Base-by-base conservation (phyloP, 192 early-diverging fungal species). In the Pilobolus umbonatus region DNA sequence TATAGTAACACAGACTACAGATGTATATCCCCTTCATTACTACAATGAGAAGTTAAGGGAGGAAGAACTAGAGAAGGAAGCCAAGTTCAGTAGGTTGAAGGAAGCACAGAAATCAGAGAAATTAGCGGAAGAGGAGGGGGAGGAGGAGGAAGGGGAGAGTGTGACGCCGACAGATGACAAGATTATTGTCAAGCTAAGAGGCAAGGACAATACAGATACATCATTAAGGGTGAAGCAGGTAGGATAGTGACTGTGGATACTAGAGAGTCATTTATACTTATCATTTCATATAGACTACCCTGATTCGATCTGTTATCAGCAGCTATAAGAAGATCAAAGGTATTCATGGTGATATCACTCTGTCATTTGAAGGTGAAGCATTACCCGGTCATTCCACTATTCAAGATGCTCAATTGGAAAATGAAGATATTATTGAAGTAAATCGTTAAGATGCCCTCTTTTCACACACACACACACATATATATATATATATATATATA, bases 391-490 rank as follows among this genome's bases (percentile, higher is more conserved):
- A 26, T 21, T 22, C 36, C 12, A 76, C 59, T 1, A 44, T 85
- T 12, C 71, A 69, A 55, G 70, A 81, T n/a, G 75, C 72, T 3
- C 81, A 83, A 15, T 66, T 84, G 32, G 82, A 84, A 48, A 75
- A 82, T 55, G 78, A 80, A 45, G 83, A 85, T 58, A 78, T 85
- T 73, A 14, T 68, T 17, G 61, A 61, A 10, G 67, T 61, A 21
- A 9, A 38, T 22, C 24, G 24, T 6, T 34, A 17, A 38, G 4
- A 38, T 14, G 15, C 9, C 36, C 5, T 35, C 34, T 8, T 35
- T 35, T 11, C 34, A 8, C 34, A 35, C 34, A 35, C 5, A 35
- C 6, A 8, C 5, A 35, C 11, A 35, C 11, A 8, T 5, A 35
- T 35, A 35, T 35, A 35, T 35, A 35, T 8, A 35, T 35, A 35